Percentiles rank a stretch among this genome's conserved stretches.
Evolutionary conservation across 2,329 filamentous ascomycete species (phyloP).

Genomic region (Exserohilum turcica): DNA sequence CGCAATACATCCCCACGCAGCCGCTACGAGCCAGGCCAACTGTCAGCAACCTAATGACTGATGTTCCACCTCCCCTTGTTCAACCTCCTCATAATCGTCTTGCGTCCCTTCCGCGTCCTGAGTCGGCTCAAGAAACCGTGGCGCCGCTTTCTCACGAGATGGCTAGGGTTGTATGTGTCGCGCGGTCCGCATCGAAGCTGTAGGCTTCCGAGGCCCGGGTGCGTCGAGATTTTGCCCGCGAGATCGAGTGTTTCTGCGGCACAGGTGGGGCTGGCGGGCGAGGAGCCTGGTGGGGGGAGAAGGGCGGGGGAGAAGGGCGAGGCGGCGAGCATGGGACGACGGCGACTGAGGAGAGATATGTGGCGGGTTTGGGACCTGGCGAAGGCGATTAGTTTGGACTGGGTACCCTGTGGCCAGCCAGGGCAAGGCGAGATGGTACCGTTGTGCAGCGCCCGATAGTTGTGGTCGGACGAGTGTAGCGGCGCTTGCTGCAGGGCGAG

Average conservation of each 20-base stretch:
- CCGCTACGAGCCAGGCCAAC: background rate
- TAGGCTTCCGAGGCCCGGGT: constrained; percentile 44
- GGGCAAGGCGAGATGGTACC: constrained; percentile 19
- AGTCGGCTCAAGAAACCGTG: constrained; percentile 64
- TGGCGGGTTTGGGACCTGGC: constrained; percentile 22
- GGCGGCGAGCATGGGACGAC: constrained; percentile 33
- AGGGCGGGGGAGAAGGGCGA: constrained; percentile 19
- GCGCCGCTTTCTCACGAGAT: constrained; percentile 64
- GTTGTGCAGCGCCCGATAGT: constrained; percentile 17
- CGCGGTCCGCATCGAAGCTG: constrained; percentile 57
- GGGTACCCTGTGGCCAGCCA: background rate
- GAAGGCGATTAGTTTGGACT: background rate
- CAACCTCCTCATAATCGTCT: constrained; percentile 59
- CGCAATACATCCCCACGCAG: background rate
- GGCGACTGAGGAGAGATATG: constrained; percentile 37
- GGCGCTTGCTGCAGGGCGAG: constrained; percentile 25
- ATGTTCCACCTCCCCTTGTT: constrained; percentile 57
- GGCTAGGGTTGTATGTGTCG: constrained; percentile 64
- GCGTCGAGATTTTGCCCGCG: constrained; percentile 42
- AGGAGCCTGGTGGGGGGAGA: constrained; percentile 24
- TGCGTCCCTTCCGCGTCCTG: constrained; percentile 58
- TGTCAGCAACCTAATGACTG: constrained; percentile 32
- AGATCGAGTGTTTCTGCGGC: constrained; percentile 40
- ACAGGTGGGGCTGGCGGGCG: constrained; percentile 16
- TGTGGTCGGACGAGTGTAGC: constrained; percentile 26